phyloP scores from a whole-genome alignment of 2,329 filamentous ascomycete genomes.

The Exophiala bonariae region DNA sequence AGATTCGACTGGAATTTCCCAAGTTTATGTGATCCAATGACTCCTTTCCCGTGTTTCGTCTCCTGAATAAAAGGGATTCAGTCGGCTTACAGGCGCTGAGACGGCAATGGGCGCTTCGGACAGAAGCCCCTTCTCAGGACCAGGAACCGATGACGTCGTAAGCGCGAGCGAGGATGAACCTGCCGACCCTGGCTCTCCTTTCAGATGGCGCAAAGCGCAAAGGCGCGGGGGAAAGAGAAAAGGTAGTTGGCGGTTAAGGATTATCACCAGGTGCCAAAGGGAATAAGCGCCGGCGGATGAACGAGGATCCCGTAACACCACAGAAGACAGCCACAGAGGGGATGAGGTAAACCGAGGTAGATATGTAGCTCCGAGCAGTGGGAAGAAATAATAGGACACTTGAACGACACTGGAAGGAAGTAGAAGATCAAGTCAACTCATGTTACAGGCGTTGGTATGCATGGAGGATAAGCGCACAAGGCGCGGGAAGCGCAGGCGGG shows the following conservation, averaged over 20 bases:
- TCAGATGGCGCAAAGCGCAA: not conserved
- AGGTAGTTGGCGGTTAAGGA: too few relatives aligned
- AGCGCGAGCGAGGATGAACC: constrained; percentile 2
- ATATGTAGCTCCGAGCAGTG: too few relatives aligned
- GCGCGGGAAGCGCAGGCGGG: constrained; percentile 23
- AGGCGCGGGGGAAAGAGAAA: constrained; percentile 5
- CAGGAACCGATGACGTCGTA: constrained; percentile 7
- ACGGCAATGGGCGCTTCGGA: constrained; percentile 16
- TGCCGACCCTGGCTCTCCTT: not conserved
- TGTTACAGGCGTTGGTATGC: not conserved
- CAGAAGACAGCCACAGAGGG: too few relatives aligned
- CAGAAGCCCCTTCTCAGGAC: constrained; percentile 10
- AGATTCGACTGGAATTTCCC: not conserved
- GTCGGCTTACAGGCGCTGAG: constrained; percentile 8
- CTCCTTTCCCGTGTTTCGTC: constrained; percentile 1
- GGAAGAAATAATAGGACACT: too few relatives aligned
- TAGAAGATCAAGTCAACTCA: not conserved
- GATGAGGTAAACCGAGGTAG: too few relatives aligned
- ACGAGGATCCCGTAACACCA: too few relatives aligned
- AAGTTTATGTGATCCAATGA: constrained; percentile 10
- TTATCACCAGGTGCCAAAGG: too few relatives aligned
- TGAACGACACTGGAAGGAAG: too few relatives aligned
- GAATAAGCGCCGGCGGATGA: too few relatives aligned
- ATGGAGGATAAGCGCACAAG: constrained; percentile 18
- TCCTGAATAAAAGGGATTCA: constrained; percentile 14